Evolutionary conservation across 805 yeast genomes (phyloP), one percentile per base, ranked within the genome.

Genomic region (Nakazawaea ishiwadae): DNA sequence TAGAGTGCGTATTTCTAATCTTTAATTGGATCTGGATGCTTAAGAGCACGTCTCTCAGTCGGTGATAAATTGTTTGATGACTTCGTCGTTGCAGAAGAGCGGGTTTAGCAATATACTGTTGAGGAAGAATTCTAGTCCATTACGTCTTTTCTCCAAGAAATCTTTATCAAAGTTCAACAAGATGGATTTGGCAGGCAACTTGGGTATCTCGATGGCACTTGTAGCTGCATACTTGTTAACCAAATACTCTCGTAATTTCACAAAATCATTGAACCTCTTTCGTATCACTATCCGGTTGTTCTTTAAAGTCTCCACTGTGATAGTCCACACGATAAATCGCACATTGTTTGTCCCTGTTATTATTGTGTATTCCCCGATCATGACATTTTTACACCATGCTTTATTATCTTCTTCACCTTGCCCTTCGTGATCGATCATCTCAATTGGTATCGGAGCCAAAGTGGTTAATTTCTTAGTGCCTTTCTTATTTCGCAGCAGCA

Each of bases 241-340:
- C 16, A 83, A 55, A 4, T 50, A 46, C 1, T 51, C 51, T 19
- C 81, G 65, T 27, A 86, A 65, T 24, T 44, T 47, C 30, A 61
- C 79, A 46, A 86, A 74, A 34, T 85, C 91, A 27, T 77, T 72
- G 57, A 82, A 86, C 29, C 96, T 56, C 54, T 74, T 77, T 53
- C 77, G 73, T 4, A 77, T 51, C 34, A 61, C 55, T 15, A 83
- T 67, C 44, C 63, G 63, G 4, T 73, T 61, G 2, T 62, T 60
- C 14, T 52, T 45, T 2, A 32, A 17, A 2, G 63, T 54, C 29
- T 52, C 55, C 52, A 36, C 56, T 39, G 4, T 52, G 31, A 40
- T 44, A 16, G 40, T 51, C 63, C 64, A 62, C 9, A 56, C 42
- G 2, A 54, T 44, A 39, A 59, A 62, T 19, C 54, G 51, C 4